A percentile compares a stretch with the other conserved stretches of the same genome.
These are phyloP conservation scores for Epipyxis sp. DNA, from an alignment of 108 stramenopile species.

Conservation along the genomic window DNA sequence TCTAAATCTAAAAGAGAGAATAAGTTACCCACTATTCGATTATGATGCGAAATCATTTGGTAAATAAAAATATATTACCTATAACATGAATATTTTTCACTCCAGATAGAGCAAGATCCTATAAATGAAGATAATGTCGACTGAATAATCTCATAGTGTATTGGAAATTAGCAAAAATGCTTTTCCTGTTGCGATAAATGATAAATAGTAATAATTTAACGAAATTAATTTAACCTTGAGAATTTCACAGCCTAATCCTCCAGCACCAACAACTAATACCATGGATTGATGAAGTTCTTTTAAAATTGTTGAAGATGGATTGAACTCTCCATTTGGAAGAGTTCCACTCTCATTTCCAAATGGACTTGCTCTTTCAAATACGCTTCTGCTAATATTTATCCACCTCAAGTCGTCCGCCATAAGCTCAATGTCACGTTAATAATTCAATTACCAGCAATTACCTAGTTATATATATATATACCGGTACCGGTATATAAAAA, in stretches of 20 bases:
- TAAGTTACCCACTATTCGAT: too few species aligned
- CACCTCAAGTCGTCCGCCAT: too few species aligned
- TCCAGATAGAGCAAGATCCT: conserved; percentile 87
- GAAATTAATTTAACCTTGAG: background rate
- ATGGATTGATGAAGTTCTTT: background rate
- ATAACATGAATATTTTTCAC: background rate
- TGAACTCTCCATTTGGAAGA: conserved; percentile 54
- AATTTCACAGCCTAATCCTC: conserved; percentile 94
- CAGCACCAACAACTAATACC: conserved; percentile 94
- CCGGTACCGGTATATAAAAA: too few species aligned
- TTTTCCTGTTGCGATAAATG: background rate
- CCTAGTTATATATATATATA: too few species aligned
- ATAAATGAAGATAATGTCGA: conserved; percentile 40
- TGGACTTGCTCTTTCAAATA: background rate
- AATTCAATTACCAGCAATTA: too few species aligned
- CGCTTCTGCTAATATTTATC: too few species aligned
- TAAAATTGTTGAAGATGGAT: conserved; percentile 46
- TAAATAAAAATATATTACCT: background rate
- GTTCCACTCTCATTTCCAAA: conserved; percentile 50
- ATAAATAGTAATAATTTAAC: too few species aligned
- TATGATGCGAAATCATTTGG: background rate
- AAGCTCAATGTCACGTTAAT: too few species aligned
- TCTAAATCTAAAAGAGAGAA: conserved; percentile 91
- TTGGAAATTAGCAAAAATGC: too few species aligned
- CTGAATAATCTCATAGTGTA: too few species aligned